Evolutionary conservation across 2,329 filamentous ascomycete species (phyloP).

Genomic region (Aspergillus uvarum): DNA sequence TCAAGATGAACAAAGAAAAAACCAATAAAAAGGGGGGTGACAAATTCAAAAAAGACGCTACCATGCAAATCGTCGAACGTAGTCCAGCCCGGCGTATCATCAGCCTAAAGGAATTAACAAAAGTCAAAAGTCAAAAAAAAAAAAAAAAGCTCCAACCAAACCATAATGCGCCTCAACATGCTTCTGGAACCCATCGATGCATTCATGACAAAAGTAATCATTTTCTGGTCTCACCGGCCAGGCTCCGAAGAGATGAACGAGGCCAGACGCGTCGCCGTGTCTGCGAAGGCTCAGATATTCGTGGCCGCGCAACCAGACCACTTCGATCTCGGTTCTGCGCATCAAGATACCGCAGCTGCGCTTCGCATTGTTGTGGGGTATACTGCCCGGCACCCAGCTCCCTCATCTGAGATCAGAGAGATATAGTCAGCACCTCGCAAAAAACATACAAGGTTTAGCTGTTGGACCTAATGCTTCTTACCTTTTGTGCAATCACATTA

Average conservation of each 20-base stretch:
- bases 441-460: too few species aligned
- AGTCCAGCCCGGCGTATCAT: conserved; percentile 2
- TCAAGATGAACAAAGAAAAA: conserved; percentile 2
- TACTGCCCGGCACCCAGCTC: conserved; percentile 38
- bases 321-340: conserved; percentile 20
- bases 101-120: not conserved
- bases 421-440: not conserved
- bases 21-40: not conserved
- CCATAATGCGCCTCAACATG: conserved; percentile 1
- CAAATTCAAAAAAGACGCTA: not conserved
- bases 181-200: not conserved
- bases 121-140: not conserved
- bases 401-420: conserved; percentile 25
- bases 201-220: conserved; percentile 4
- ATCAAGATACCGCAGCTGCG: conserved; percentile 32
- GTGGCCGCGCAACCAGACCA: conserved; percentile 18
- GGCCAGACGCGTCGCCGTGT: conserved; percentile 18
- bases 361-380: conserved; percentile 38
- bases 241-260: conserved; percentile 6
- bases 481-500: conserved; percentile 41
- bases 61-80: not conserved
- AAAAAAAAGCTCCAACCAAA: conserved; percentile 1
- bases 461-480: conserved; percentile 14
- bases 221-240: not conserved
- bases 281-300: conserved; percentile 24